Conservation (phyloP, 306 rosid genomes). For the Potentilla sterilis region DNA sequence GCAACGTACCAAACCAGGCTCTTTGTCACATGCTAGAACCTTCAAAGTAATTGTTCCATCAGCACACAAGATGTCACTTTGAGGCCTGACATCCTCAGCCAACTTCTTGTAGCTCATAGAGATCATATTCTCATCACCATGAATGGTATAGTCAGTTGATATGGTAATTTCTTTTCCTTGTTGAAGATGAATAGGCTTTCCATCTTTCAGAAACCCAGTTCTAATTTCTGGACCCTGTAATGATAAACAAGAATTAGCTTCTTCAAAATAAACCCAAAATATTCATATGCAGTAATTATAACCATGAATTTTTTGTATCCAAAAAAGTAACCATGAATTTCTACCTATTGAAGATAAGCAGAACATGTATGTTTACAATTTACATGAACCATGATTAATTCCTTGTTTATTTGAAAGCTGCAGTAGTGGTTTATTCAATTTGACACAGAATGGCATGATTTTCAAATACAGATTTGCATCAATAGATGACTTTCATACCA, state of each 20-base stretch:
- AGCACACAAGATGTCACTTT: slow-evolving; percentile 78
- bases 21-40: slow-evolving; percentile 62
- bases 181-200: slow-evolving; percentile 63
- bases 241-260: not conserved
- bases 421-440: not conserved
- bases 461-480: not conserved
- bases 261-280: not conserved
- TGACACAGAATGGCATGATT: not conserved
- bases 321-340: not conserved
- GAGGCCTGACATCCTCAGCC: slow-evolving; percentile 83
- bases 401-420: not conserved
- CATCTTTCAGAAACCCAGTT: slow-evolving; percentile 85
- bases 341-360: not conserved
- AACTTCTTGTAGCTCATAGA: slow-evolving; percentile 91
- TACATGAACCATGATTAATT: not conserved
- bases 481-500: not conserved
- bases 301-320: not conserved
- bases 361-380: no score
- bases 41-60: slow-evolving; percentile 85
- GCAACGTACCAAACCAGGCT: slow-evolving; percentile 62
- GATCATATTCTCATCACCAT: slow-evolving; percentile 74
- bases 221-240: slow-evolving; percentile 92
- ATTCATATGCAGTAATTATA: not conserved
- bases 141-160: slow-evolving; percentile 73
- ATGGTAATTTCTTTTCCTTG: slow-evolving; percentile 73